phyloP scores from a whole-genome alignment of 208 protist genomes.

The Lotmaria passim region DNA sequence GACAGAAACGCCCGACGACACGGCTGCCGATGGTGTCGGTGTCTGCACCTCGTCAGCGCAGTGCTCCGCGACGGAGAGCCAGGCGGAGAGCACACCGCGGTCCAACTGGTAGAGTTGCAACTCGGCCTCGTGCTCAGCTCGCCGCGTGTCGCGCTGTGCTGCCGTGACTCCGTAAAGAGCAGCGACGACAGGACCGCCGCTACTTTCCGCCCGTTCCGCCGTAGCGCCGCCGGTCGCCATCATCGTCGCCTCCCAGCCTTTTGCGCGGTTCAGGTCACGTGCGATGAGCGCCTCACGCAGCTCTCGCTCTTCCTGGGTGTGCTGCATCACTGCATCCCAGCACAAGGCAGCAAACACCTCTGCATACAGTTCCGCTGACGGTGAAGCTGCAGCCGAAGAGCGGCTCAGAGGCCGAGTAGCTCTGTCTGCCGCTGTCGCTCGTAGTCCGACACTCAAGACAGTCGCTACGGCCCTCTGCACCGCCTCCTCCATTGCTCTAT shows the following conservation, averaged over 20 bases:
- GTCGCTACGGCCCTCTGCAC: neutral
- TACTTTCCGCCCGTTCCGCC: neutral
- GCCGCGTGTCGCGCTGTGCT: conserved; percentile 23
- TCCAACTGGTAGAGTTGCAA: conserved; percentile 14
- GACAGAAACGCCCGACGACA: no score
- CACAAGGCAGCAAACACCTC: conserved; percentile 30
- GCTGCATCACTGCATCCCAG: conserved; percentile 26
- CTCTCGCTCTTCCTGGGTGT: conserved; percentile 17
- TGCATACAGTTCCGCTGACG: neutral
- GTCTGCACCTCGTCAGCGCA: neutral
- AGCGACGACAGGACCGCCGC: neutral
- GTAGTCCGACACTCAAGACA: no score
- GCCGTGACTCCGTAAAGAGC: conserved; percentile 14
- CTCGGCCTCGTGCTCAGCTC: conserved; percentile 6
- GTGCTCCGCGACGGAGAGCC: neutral
- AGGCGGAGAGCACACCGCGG: neutral
- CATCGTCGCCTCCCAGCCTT: conserved; percentile 23
- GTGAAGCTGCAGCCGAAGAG: neutral
- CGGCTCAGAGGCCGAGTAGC: no score
- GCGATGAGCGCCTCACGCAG: conserved; percentile 14
- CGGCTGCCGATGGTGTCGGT: no score
- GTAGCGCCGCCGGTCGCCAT: neutral
- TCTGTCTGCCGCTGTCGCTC: no score
- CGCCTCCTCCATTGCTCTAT: no score
- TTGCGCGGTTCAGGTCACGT: conserved; percentile 24